phyloP scores from a whole-genome alignment of 2,329 filamentous ascomycete genomes.

The Hymenoscyphus linearis region DNA sequence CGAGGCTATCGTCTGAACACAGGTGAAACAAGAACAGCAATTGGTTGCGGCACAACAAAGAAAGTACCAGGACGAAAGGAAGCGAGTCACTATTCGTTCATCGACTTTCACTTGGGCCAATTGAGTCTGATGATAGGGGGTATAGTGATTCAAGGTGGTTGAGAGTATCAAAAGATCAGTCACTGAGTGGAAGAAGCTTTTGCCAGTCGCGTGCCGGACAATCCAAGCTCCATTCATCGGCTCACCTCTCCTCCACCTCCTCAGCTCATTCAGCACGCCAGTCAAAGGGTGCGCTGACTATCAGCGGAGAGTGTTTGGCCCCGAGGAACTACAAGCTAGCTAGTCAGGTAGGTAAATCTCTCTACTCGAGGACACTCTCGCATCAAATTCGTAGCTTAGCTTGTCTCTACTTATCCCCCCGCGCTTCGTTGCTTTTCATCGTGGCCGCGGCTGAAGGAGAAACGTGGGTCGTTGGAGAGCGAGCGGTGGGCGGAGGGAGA shows the following conservation, averaged over 20 bases:
- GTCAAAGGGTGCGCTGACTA: too few species aligned
- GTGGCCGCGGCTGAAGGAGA: background rate
- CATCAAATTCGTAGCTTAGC: too few species aligned
- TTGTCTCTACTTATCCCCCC: background rate
- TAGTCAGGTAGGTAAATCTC: background rate
- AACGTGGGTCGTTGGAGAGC: background rate
- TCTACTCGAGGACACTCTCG: too few species aligned
- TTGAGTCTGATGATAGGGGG: background rate
- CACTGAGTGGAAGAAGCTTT: background rate
- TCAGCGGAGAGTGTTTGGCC: too few species aligned
- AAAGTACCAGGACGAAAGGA: background rate
- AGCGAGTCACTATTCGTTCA: background rate
- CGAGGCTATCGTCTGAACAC: constrained; percentile 12
- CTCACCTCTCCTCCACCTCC: background rate
- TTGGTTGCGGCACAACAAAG: background rate
- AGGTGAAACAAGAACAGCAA: background rate
- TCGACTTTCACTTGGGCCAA: background rate
- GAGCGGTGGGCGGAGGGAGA: background rate
- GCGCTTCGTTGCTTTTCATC: background rate
- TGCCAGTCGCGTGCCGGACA: background rate
- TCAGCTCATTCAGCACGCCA: background rate
- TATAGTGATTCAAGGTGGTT: background rate
- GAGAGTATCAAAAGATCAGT: background rate
- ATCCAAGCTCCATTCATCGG: background rate
- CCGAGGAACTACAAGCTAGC: background rate